Percentiles rank a stretch among this genome's conserved stretches.
Evolutionary conservation across 2,329 filamentous ascomycete species (phyloP).

Genomic region (Septoria linicola): DNA sequence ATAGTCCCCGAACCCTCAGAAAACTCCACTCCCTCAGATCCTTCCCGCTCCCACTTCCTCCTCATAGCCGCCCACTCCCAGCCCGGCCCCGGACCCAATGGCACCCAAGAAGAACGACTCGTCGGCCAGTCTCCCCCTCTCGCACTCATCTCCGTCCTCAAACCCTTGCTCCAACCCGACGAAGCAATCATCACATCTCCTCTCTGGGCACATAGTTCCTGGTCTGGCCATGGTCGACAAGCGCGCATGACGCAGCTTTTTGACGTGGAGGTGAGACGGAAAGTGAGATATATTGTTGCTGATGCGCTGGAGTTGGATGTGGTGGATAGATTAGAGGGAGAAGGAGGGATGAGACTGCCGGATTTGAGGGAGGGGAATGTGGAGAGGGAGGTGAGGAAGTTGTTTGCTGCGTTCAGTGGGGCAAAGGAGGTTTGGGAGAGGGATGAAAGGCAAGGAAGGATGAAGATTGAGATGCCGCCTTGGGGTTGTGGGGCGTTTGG

Average conservation of each 20-base stretch:
- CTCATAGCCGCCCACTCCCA: constrained; percentile 17
- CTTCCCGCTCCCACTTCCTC: background rate
- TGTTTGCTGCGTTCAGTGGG: constrained; percentile 13
- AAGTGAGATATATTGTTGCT: background rate
- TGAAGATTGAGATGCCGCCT: constrained; percentile 16
- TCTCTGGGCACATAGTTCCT: constrained; percentile 13
- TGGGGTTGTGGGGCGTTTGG: constrained; percentile 20
- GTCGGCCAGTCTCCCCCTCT: constrained; percentile 19
- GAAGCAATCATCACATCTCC: constrained; percentile 16
- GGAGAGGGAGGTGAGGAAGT: constrained; percentile 12
- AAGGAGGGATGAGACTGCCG: too few species aligned
- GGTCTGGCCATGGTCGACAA: constrained; percentile 16
- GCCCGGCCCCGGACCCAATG: constrained; percentile 16
- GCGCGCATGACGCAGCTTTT: constrained; percentile 2
- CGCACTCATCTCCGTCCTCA: constrained; percentile 8
- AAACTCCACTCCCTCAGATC: background rate
- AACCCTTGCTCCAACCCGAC: constrained; percentile 4
- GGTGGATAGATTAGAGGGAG: background rate
- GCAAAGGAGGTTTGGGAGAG: background rate
- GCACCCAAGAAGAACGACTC: constrained; percentile 20
- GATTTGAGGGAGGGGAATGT: constrained; percentile 8
- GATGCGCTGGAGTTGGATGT: constrained; percentile 5
- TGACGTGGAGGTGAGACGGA: background rate
- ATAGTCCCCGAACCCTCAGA: constrained; percentile 9
- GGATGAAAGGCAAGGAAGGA: background rate